These are phyloP conservation scores for Zygoascus bituminiphila DNA, from an alignment of 805 yeast species.

Conservation along the genomic window DNA sequence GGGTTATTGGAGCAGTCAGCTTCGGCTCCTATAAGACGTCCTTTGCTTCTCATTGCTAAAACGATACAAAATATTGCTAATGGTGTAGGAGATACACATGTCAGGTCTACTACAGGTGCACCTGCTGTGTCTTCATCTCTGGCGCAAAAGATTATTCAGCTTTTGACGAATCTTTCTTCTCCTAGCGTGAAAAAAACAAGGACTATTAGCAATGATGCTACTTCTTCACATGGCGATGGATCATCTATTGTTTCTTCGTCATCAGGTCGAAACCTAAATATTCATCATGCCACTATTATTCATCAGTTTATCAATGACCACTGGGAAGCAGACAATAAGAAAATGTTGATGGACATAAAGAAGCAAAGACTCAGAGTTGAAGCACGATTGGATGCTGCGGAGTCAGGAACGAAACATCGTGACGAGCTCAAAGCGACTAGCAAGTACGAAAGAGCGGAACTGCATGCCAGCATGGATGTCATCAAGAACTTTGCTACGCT, in stretches of 20 bases:
- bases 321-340: conserved; percentile 32
- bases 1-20: conserved; percentile 19
- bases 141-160: conserved; percentile 4
- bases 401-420: not conserved
- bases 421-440: not conserved
- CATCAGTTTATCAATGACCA: conserved; percentile 45
- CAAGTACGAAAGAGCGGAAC: not conserved
- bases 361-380: conserved; percentile 10
- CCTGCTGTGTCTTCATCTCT: conserved; percentile 1
- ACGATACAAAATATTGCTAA: conserved; percentile 26
- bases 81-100: not conserved
- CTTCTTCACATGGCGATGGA: not conserved
- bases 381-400: not conserved
- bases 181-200: not conserved
- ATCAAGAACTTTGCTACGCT: not conserved
- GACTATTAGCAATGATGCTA: not conserved
- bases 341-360: conserved; percentile 16
- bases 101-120: conserved; percentile 1
- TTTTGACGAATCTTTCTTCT: conserved; percentile 4
- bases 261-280: not conserved
- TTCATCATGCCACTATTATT: conserved; percentile 28
- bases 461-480: not conserved
- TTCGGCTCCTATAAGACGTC: conserved; percentile 16
- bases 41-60: conserved; percentile 23
- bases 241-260: not conserved